A percentile compares a stretch with the other conserved stretches of the same genome.
Conservation (phyloP, 2,329 filamentous ascomycete species). For the Lecanosticta acicola region DNA sequence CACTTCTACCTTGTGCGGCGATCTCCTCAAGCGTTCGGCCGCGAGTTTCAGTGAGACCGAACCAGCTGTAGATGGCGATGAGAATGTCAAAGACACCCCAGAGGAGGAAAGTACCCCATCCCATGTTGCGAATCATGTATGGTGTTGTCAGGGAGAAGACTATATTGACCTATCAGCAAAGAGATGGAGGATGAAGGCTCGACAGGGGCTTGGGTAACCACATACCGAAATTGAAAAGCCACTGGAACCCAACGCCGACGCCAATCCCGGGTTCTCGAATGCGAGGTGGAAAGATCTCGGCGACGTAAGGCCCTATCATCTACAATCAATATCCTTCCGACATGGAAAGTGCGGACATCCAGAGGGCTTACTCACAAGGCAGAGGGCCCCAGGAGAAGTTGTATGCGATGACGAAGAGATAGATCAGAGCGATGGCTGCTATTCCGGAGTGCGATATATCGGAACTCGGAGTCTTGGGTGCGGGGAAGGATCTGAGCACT, state of each 20-base stretch:
- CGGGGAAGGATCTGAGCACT: slow-evolving; percentile 27
- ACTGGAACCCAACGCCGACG: slow-evolving; percentile 46
- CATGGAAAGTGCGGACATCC: no score
- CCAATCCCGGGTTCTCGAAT: slow-evolving; percentile 48
- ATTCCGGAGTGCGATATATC: slow-evolving; percentile 38
- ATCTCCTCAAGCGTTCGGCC: slow-evolving; percentile 34
- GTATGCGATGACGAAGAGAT: slow-evolving; percentile 51
- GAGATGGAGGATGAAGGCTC: not conserved
- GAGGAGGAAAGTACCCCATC: slow-evolving; percentile 45
- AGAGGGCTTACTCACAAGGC: no score
- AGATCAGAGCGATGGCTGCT: slow-evolving; percentile 50
- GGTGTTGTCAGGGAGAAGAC: slow-evolving; percentile 44
- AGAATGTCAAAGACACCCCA: slow-evolving; percentile 43
- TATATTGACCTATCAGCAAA: not conserved
- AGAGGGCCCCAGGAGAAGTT: slow-evolving; percentile 50
- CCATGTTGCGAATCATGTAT: slow-evolving; percentile 45
- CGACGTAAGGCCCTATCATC: slow-evolving; percentile 16
- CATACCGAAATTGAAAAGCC: slow-evolving; percentile 44
- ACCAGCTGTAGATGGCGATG: slow-evolving; percentile 37
- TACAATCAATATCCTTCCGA: no score
- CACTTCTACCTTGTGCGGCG: not conserved
- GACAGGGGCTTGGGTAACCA: not conserved
- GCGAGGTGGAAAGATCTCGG: slow-evolving; percentile 48
- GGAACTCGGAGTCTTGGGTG: slow-evolving; percentile 8
- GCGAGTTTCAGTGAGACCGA: slow-evolving; percentile 33